phyloP scores from a whole-genome alignment of 2,329 filamentous ascomycete genomes.

The Aspergillus sp. region DNA sequence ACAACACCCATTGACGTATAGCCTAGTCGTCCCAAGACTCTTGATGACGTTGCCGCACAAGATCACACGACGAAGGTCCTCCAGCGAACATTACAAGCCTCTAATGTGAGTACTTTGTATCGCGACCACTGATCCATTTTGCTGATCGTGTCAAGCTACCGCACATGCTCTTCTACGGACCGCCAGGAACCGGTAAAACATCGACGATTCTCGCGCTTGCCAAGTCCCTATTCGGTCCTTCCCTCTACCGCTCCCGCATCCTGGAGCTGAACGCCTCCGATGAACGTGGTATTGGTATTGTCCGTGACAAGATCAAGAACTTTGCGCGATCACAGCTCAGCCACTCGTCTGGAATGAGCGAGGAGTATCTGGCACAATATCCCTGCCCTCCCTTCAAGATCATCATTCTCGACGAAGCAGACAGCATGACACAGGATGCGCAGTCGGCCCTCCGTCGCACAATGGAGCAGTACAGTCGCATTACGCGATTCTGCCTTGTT shows the following conservation, averaged over 20 bases:
- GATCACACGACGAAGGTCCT: slow-evolving; percentile 95
- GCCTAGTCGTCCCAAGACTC: slow-evolving; percentile 80
- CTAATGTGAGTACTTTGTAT: slow-evolving; percentile 61
- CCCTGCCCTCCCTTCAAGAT: slow-evolving; percentile 99
- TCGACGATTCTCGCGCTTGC: slow-evolving; percentile 95
- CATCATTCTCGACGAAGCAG: slow-evolving; percentile 95
- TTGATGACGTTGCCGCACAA: slow-evolving; percentile 94
- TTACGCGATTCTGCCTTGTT: slow-evolving; percentile 94
- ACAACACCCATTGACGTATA: neutral
- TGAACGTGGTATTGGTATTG: slow-evolving; percentile 94
- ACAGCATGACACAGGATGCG: slow-evolving; percentile 98
- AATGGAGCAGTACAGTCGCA: slow-evolving; percentile 97
- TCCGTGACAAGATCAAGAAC: slow-evolving; percentile 96
- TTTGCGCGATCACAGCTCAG: slow-evolving; percentile 95
- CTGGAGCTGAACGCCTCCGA: slow-evolving; percentile 99
- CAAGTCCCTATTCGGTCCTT: slow-evolving; percentile 94
- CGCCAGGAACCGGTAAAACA: slow-evolving; percentile 95
- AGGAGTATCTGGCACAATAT: slow-evolving; percentile 65
- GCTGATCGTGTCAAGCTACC: slow-evolving; percentile 60
- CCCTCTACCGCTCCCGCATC: slow-evolving; percentile 89
- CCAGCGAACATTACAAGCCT: slow-evolving; percentile 86
- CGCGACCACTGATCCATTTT: neutral
- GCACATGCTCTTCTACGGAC: slow-evolving; percentile 99
- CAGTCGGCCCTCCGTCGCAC: slow-evolving; percentile 88
- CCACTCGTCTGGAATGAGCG: slow-evolving; percentile 66